A percentile compares a stretch with the other conserved stretches of the same genome.
These are phyloP conservation scores for Catunica adiposa DNA, from an alignment of 2,329 filamentous ascomycete genomes.

Conservation along the genomic window DNA sequence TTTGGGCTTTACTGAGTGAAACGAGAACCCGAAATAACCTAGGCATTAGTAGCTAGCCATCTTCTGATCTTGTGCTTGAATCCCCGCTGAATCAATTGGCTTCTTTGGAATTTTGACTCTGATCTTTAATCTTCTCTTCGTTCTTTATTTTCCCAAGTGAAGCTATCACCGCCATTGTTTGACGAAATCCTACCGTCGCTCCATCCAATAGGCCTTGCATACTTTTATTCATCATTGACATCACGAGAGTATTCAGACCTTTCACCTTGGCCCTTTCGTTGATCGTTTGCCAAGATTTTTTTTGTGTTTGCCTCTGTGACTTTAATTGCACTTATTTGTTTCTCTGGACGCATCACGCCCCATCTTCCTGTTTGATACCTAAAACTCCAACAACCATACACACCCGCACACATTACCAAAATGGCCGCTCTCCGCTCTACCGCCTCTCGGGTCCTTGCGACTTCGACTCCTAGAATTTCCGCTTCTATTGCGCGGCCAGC, in stretches of 20 bases:
- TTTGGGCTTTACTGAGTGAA: background rate
- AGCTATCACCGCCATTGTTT: background rate
- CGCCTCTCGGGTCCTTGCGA: constrained; percentile 33
- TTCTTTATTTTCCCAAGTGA: background rate
- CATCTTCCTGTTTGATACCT: background rate
- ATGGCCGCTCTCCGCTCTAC: constrained; percentile 48
- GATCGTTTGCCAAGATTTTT: background rate
- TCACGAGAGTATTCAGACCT: background rate
- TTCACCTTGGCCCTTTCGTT: background rate
- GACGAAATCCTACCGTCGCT: background rate
- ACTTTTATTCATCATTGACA: background rate
- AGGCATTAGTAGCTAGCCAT: background rate
- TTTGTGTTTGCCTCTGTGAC: background rate
- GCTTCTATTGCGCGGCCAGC: constrained; percentile 25
- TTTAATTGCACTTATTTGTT: background rate
- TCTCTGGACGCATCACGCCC: background rate
- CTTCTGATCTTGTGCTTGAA: background rate
- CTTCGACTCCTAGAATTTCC: constrained; percentile 26
- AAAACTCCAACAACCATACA: background rate
- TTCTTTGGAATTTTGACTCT: background rate
- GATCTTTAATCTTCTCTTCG: background rate
- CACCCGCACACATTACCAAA: constrained; percentile 18
- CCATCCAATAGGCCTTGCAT: background rate
- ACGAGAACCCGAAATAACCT: background rate
- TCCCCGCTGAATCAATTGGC: background rate